These are phyloP conservation scores for Panellus pusillus DNA, from an alignment of 768 basidiomycete species.

Conservation along the genomic window DNA sequence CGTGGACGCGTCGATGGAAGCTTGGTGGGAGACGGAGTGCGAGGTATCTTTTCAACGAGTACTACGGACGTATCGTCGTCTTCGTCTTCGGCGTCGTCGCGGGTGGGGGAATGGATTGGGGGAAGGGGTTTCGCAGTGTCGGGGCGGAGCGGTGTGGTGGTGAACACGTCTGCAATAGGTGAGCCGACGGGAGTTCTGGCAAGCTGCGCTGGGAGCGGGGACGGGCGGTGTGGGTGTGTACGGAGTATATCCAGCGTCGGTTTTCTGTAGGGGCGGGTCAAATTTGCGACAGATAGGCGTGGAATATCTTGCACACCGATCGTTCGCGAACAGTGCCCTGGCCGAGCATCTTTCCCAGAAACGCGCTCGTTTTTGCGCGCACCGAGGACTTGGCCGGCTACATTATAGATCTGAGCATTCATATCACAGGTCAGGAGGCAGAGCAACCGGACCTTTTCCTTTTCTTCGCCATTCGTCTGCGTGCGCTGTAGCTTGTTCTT, in stretches of 20 bases:
- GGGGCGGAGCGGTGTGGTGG: constrained; percentile 29
- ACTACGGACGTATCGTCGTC: constrained; percentile 58
- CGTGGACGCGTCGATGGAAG: constrained; percentile 44
- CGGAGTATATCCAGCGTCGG: constrained; percentile 34
- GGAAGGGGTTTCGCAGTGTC: constrained; percentile 65
- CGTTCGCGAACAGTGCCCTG: constrained; percentile 63
- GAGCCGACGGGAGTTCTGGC: constrained; percentile 39
- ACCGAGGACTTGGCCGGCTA: constrained; percentile 64
- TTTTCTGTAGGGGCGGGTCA: constrained; percentile 44
- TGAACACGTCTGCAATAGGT: constrained; percentile 55
- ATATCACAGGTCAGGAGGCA: background rate
- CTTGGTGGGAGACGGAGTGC: constrained; percentile 34
- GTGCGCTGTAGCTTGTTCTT: constrained; percentile 29
- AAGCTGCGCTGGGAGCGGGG: constrained; percentile 47
- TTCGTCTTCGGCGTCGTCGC: constrained; percentile 42
- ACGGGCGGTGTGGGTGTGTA: constrained; percentile 42
- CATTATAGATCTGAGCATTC: background rate
- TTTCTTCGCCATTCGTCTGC: constrained; percentile 17
- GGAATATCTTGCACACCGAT: constrained; percentile 56
- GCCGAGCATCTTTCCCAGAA: constrained; percentile 79
- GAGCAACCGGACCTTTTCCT: constrained; percentile 13
- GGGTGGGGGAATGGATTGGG: constrained; percentile 43
- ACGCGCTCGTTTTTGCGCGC: constrained; percentile 75
- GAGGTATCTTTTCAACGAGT: constrained; percentile 49
- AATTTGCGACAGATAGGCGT: constrained; percentile 13